Conservation (phyloP, 805 yeast genomes). For the Grigorovia transvaalensis region DNA sequence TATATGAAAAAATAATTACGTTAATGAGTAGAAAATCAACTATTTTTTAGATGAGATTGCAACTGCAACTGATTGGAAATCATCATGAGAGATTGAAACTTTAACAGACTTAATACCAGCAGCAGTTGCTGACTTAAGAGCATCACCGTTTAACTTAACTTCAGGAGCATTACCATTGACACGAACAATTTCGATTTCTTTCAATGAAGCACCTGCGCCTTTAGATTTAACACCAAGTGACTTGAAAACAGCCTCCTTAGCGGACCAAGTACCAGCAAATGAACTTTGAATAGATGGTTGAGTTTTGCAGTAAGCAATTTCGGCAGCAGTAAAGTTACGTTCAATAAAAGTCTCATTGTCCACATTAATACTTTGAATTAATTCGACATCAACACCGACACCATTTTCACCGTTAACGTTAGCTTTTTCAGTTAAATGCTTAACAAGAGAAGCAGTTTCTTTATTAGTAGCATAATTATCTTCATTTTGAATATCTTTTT, state of each 20-base stretch:
- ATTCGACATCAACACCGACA: slow-evolving; percentile 97
- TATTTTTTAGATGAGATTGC: slow-evolving; percentile 43
- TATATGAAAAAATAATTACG: neutral
- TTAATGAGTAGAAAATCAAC: neutral
- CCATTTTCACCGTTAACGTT: slow-evolving; percentile 33
- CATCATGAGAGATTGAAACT: slow-evolving; percentile 93
- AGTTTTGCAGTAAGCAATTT: slow-evolving; percentile 63
- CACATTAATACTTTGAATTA: slow-evolving; percentile 67
- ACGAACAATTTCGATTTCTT: slow-evolving; percentile 79
- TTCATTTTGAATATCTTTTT: slow-evolving; percentile 40
- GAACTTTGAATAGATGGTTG: slow-evolving; percentile 80
- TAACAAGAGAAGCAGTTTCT: slow-evolving; percentile 56
- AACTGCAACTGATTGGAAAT: slow-evolving; percentile 94
- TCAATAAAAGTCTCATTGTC: slow-evolving; percentile 86
- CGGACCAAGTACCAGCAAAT: slow-evolving; percentile 97
- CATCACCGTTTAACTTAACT: slow-evolving; percentile 68
- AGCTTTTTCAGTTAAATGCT: slow-evolving; percentile 39
- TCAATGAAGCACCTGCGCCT: slow-evolving; percentile 93
- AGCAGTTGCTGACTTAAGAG: slow-evolving; percentile 58
- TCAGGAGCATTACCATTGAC: slow-evolving; percentile 70
- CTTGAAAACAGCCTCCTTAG: slow-evolving; percentile 98
- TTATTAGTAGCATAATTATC: slow-evolving; percentile 32
- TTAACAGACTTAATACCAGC: slow-evolving; percentile 63
- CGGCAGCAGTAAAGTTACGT: slow-evolving; percentile 80
- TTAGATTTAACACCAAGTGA: slow-evolving; percentile 77